phyloP scores from a whole-genome alignment of 2,329 filamentous ascomycete species.

The Diaporthe nobilis region DNA sequence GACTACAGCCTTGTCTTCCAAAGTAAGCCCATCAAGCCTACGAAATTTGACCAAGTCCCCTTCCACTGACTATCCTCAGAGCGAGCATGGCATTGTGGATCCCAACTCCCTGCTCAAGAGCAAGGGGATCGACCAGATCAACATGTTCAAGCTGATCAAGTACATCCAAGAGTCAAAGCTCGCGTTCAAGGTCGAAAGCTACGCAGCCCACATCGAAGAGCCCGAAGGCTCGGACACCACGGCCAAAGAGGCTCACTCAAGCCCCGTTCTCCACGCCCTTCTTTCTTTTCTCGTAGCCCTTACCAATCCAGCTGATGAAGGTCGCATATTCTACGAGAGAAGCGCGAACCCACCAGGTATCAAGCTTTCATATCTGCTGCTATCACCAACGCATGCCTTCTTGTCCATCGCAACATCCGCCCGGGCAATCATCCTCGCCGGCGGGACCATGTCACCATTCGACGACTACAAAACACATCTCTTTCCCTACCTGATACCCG shows the following conservation, averaged over 20 bases:
- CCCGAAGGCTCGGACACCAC: constrained; percentile 53
- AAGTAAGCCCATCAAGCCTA: constrained; percentile 54
- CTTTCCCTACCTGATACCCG: constrained; percentile 78
- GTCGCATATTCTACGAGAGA: constrained; percentile 75
- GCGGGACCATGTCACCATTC: constrained; percentile 98
- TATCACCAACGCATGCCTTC: constrained; percentile 94
- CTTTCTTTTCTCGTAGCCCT: constrained; percentile 80
- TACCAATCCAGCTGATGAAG: constrained; percentile 85
- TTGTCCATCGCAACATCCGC: constrained; percentile 88
- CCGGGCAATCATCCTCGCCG: constrained; percentile 89
- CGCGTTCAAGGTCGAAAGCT: constrained; percentile 94
- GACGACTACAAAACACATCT: constrained; percentile 89
- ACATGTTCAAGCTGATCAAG: constrained; percentile 87
- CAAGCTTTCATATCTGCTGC: constrained; percentile 84
- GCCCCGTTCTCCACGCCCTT: constrained; percentile 69
- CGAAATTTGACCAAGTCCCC: background rate
- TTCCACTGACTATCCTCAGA: constrained; percentile 47
- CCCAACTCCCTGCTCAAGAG: constrained; percentile 80
- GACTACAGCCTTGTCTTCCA: constrained; percentile 63
- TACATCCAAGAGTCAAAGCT: constrained; percentile 95
- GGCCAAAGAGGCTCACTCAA: constrained; percentile 70
- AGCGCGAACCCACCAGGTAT: constrained; percentile 59
- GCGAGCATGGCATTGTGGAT: constrained; percentile 77
- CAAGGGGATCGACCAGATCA: constrained; percentile 95
- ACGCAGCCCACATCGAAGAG: constrained; percentile 75